These are phyloP conservation scores for Musa balbisiana DNA, from an alignment of 202 grass and related monocot species.

Conservation along the genomic window DNA sequence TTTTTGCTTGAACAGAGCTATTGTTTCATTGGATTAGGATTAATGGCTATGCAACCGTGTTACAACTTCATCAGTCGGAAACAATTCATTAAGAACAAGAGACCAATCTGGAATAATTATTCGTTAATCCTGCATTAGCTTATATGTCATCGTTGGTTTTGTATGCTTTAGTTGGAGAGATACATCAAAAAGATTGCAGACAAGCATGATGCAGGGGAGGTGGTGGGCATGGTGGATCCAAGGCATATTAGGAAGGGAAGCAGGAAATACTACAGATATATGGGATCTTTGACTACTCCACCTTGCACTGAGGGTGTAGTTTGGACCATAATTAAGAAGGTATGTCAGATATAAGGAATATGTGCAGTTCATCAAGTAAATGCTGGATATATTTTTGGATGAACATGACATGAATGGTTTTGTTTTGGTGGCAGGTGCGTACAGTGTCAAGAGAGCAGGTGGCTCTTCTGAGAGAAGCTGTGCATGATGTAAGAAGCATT, in stretches of 20 bases:
- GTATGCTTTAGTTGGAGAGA: constrained; percentile 33
- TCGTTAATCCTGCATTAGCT: too few relatives aligned
- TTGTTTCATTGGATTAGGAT: too few relatives aligned
- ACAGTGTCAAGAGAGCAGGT: constrained; percentile 45
- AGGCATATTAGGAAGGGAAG: constrained; percentile 13
- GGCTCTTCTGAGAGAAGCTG: constrained; percentile 41
- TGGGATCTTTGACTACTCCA: constrained; percentile 65
- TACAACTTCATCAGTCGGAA: too few relatives aligned
- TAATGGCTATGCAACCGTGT: too few relatives aligned
- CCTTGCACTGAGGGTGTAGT: constrained; percentile 56
- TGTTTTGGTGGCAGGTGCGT: constrained; percentile 27
- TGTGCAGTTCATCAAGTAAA: not conserved
- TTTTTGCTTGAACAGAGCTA: too few relatives aligned
- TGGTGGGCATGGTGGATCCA: constrained; percentile 33
- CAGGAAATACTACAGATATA: constrained; percentile 61
- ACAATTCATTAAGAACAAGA: too few relatives aligned
- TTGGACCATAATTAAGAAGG: constrained; percentile 58
- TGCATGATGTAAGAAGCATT: constrained; percentile 41
- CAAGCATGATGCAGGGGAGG: constrained; percentile 25
- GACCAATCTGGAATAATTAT: too few relatives aligned
- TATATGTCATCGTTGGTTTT: too few relatives aligned
- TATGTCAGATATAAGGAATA: constrained; percentile 7
- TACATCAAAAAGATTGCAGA: constrained; percentile 28
- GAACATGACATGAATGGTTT: not conserved
- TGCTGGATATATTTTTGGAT: not conserved